Evolutionary conservation across 2,329 filamentous ascomycete genomes (phyloP), one percentile per base, ranked within the genome.

Genomic region (Thyridium curvatum): DNA sequence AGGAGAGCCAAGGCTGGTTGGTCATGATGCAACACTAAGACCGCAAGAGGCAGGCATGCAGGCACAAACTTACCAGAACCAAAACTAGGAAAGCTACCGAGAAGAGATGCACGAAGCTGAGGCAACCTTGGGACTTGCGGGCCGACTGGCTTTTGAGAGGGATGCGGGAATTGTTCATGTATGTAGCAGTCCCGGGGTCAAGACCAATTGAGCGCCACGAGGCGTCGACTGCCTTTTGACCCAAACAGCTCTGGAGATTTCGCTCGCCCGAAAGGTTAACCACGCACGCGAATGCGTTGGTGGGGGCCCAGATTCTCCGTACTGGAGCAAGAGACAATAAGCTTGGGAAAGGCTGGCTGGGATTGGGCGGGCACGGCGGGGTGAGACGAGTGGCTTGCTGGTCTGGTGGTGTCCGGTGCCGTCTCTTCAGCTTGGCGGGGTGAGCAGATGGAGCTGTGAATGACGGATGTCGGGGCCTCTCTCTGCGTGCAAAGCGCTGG

Each of bases 21-120:
- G 37, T 10, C 32, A 30, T 18, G 26, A 28, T 30, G 29, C 13
- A 32, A 14, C 41, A 37, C 37, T 38, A 32, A 28, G 38, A 39
- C 34, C 40, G 35, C 37, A 40, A 39, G 37, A 41, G 40, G 29
- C 34, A 39, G 45, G 43, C 35, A 40, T 35, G 38, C 46, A 41
- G 44, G 43, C 38, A 39, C 31, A 38, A n/a, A 55, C 56, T 56
- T 51, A 60, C 58, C 45, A 58, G 50, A 39, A 52, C 45, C 17
- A 58, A 41, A 37, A 54, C 37, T 32, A 58, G 35, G 38, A 59
- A 48, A 18, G 49, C 50, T 41, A 54, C 42, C 16, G 56, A 60
- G 37, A 53, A 48, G 31, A 58, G 41, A 41, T 52, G 53, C 30
- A 59, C 39, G 29, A 57, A 37, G 30, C 51, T 51, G 35, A 51